phyloP scores from a whole-genome alignment of 371 early-diverging fungal genomes.

The Umbelopsis sp. region DNA sequence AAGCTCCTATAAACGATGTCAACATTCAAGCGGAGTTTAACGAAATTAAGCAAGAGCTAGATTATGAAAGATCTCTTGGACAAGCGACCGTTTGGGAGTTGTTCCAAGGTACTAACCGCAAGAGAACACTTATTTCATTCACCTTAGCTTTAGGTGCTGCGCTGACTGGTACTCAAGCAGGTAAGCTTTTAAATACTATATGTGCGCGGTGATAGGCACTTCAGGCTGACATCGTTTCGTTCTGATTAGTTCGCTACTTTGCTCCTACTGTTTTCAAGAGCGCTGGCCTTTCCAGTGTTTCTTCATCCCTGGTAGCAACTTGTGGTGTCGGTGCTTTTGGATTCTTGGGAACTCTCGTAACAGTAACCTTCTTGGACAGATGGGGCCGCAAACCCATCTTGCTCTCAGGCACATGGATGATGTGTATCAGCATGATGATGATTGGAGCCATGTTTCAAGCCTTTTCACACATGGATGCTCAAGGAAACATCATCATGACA shows the following conservation, averaged over 20 bases:
- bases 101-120: constrained; percentile 44
- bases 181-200: constrained; percentile 61
- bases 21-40: constrained; percentile 41
- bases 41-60: constrained; percentile 40
- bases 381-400: constrained; percentile 54
- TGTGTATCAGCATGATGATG: constrained; percentile 48
- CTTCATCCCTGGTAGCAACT: constrained; percentile 40
- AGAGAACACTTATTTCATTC: constrained; percentile 42
- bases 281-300: constrained; percentile 38
- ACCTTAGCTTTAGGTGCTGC: constrained; percentile 62
- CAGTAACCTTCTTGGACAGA: constrained; percentile 55
- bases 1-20: constrained; percentile 37
- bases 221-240: constrained; percentile 64
- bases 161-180: constrained; percentile 64
- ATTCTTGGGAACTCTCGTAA: constrained; percentile 51
- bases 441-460: constrained; percentile 48
- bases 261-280: constrained; percentile 45
- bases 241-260: constrained; percentile 66
- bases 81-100: constrained; percentile 42
- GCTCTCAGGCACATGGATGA: constrained; percentile 35
- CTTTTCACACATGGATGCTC: constrained; percentile 30
- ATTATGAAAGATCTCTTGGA: constrained; percentile 45
- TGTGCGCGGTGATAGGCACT: constrained; percentile 49
- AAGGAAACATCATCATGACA: constrained; percentile 32
- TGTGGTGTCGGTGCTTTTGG: constrained; percentile 44